phyloP scores from a whole-genome alignment of 495 filamentous ascomycete genomes.

The Glarea lozoyensis region DNA sequence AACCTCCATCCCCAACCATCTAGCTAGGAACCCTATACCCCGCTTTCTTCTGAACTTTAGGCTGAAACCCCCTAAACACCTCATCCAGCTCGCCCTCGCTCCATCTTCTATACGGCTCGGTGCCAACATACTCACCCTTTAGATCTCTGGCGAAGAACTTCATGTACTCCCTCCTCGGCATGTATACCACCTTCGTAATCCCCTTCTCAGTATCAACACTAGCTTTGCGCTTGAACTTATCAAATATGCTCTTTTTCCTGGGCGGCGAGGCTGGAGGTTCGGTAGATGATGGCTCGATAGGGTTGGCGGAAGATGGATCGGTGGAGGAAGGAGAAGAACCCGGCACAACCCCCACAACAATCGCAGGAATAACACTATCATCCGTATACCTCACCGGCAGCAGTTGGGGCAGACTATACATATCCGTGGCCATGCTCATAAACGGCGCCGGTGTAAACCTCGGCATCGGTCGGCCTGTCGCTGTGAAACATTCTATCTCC shows the following conservation, averaged over 20 bases:
- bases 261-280: background rate
- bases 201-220: background rate
- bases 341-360: constrained; percentile 12
- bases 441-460: constrained; percentile 2
- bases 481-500: constrained; percentile 6
- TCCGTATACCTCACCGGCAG: constrained; percentile 15
- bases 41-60: constrained; percentile 2
- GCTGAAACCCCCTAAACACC: constrained; percentile 13
- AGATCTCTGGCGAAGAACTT: constrained; percentile 19
- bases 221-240: background rate
- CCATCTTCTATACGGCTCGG: constrained; percentile 15
- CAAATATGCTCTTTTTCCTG: background rate
- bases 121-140: constrained; percentile 15
- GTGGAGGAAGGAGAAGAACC: background rate
- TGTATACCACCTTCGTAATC: constrained; percentile 17
- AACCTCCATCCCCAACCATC: too few species aligned
- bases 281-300: too few species aligned
- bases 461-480: constrained; percentile 10
- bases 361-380: constrained; percentile 17
- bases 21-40: too few species aligned
- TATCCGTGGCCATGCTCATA: background rate
- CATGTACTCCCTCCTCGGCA: constrained; percentile 20
- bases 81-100: constrained; percentile 16
- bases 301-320: background rate
- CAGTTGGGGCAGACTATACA: constrained; percentile 5